Base-by-base conservation (phyloP, 805 yeast species). In the Candida parachauliodes region DNA sequence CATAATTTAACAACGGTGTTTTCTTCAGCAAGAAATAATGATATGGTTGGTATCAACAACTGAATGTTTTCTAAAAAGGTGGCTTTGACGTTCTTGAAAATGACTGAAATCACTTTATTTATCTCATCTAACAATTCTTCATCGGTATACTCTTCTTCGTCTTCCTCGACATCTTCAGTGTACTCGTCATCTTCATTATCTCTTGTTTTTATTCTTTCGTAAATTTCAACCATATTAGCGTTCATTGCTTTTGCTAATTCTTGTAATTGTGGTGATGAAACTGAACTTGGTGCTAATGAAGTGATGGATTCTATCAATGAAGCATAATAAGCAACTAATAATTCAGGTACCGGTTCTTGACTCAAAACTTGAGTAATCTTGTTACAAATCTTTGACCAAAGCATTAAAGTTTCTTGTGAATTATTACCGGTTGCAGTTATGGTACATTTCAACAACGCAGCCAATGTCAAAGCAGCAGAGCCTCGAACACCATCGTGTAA, bases 401-500 rank as follows among this genome's bases (percentile, higher is more conserved):
- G 61, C 20, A 74, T 74, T 32, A 78, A 59, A 2, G 88, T 77
- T 47, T 80, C 81, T 8, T 71, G 68, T 3, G 88, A 76, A 30
- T 73, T 75, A 17, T 74, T 68, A 5, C 76, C 77, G 15, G 76
- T 70, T 11, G 78, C 78, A 31, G 61, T 65, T n/a, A 74, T 72
- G 3, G 82, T 70, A 46, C 86, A 78, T 38, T 76, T 64, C 42
- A 93, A 65, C 37, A 91, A 66, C 3, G 88, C 79, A 2, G 97
- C 88, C 52, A 89, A 78, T 4, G 89, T 74, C 44, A 81, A 75
- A 2, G 96, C 89, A 32, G 96, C 88, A n/a, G 91, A 77, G 19
- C 84, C 87, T 49, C 98, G 79, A 5, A 91, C 98, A 26, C 94
- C 96, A 59, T 88, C 96, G 57, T 88, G 96, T 52, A 89, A 74